Conservation (phyloP, 1,284 basidiomycete genomes). For the Pseudozyma pruni region DNA sequence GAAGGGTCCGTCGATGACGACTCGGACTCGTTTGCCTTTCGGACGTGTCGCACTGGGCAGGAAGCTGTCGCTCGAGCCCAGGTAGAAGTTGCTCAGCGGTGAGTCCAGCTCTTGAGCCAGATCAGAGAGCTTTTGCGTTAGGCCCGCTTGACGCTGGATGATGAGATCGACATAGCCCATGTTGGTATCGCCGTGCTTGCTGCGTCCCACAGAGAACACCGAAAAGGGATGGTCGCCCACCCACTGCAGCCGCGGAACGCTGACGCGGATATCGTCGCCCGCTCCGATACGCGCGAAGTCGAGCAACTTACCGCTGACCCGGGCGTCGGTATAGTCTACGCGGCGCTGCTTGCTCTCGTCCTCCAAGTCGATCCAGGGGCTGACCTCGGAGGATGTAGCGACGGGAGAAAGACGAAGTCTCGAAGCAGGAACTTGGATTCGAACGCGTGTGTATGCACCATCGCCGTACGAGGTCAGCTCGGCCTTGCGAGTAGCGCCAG, state of each 20-base stretch:
- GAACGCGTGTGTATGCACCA: constrained; percentile 15
- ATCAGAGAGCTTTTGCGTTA: constrained; percentile 27
- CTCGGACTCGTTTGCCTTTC: constrained; percentile 14
- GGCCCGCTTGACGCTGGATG: constrained; percentile 22
- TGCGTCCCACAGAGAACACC: constrained; percentile 25
- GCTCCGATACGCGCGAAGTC: constrained; percentile 16
- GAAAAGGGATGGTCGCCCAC: constrained; percentile 49
- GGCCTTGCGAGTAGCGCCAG: constrained; percentile 22
- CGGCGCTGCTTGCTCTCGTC: neutral
- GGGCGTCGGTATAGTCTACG: neutral
- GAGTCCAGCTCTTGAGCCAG: constrained; percentile 1
- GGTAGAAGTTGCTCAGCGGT: neutral
- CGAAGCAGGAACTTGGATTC: constrained; percentile 28
- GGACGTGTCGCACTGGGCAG: neutral
- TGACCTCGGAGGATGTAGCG: neutral
- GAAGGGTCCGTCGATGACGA: constrained; percentile 48
- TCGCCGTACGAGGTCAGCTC: constrained; percentile 8
- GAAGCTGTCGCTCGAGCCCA: neutral
- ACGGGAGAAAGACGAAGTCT: constrained; percentile 9
- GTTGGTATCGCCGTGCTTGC: constrained; percentile 3
- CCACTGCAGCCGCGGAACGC: constrained; percentile 33
- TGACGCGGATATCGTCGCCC: constrained; percentile 36
- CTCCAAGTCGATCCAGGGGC: constrained; percentile 2
- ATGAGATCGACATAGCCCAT: constrained; percentile 30
- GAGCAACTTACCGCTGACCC: neutral